Evolutionary conservation across 2,329 filamentous ascomycete genomes (phyloP), one percentile per base, ranked within the genome.

Genomic region (Fusarium humuli): DNA sequence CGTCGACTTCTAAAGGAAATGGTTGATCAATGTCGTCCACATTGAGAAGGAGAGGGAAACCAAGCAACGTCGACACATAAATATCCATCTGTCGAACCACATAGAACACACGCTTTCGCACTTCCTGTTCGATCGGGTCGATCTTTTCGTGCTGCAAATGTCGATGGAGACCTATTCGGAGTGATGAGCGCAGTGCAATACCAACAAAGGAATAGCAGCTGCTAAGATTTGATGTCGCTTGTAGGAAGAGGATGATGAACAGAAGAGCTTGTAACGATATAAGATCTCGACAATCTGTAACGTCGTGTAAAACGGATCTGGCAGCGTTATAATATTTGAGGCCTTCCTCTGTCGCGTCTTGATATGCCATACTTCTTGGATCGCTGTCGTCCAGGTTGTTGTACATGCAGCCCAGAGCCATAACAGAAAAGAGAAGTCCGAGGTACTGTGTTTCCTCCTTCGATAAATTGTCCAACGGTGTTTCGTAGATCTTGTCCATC

Each of bases 121-220:
- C 84, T 79, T 92, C 88, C 55, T 87, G 83, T 73, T 92, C 89
- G 59, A 92, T 86, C 4, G 87, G 84, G 52, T 87, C 85, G 57
- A 91, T 85, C 59, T 86, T 85, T 58, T 88, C 85, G 49, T 91
- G 88, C 14, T 89, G 83, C 8, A 95, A 81, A 64, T 92, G 88
- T 55, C 93, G 90, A 77, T 96, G 93, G 27, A 95, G 83, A 10
- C 93, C 93, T 81, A 95, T 90, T 29, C 92, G 88, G 34, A 95
- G 80, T n/a, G 91, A 89, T 9, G 91, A 91, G 53, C 92, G 88
- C 50, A 94, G 82, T 4, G 92, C 92, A 73, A 95, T 91, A 9
- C 92, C 92, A 49, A 95, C 86, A 72, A 93, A 94, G 0, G 92
- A 89, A 78, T 95, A 95, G 77, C 92, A 95, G 12, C 90, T 91